Evolutionary conservation across 306 rosid genomes (phyloP), one percentile per base, ranked within the genome.

Genomic region (Macrotyloma uniflorum): DNA sequence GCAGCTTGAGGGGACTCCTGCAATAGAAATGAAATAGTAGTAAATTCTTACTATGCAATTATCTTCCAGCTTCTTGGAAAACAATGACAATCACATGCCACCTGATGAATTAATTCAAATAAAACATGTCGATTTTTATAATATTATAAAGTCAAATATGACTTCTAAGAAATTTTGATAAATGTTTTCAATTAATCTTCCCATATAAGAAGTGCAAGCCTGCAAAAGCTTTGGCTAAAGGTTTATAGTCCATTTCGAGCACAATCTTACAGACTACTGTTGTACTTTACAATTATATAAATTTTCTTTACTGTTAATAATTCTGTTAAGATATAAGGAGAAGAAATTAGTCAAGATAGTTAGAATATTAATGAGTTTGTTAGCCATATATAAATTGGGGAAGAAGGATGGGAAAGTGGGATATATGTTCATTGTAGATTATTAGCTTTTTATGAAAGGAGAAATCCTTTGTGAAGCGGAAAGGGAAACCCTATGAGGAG

Each of bases 1-100:
- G 99, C 99, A 79, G 98, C 93, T 84, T 95, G 99, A 74, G 99
- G 99, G 80, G 99, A 95, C 72, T 93, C 99, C 99, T 95, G 80
- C 74, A 79, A 20, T 53, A 82, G 68, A 82, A 68, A 79, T 70
- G 79, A 75, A 50, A 82, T 58, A 19, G 46, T 19, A 61, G 19
- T 79, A 80, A 86, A 33, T 8, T 70, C 50, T 14, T 19, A 65
- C 26, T 47, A 26, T 26, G 73, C 10, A 69, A 38, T 19, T 38
- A 28, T 1, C 36, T 36, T 81, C 6, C 14, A 81, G 16, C 24
- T 45, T 24, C 50, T 47, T 24, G 11, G 68, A 77, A 46, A 63
- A 28, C 18, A 36, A 20, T 6, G n/a, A 14, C 70, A 67, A 67
- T 57, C 54, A 55, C 64, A 62, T 45, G 62, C 80, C 46, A 61